Evolutionary conservation across 208 protist species (phyloP).

Genomic region (Acanthamoeba castellanii): DNA sequence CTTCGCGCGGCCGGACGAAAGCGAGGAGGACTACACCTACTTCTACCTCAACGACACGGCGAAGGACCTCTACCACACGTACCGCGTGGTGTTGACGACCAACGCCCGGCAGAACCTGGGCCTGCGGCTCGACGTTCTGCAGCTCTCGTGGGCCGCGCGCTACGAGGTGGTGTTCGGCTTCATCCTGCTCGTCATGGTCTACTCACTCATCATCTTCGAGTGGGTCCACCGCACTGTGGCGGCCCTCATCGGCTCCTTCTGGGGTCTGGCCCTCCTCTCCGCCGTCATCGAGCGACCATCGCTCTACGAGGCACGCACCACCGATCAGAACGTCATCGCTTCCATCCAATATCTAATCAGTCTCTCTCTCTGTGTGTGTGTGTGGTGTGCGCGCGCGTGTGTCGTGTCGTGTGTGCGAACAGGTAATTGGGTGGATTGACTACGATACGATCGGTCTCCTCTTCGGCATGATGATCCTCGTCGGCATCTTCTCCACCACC

Average conservation of each 20-base stretch:
- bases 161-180: slow-evolving; percentile 78
- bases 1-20: neutral
- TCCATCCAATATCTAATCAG: neutral
- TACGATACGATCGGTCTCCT: slow-evolving; percentile 78
- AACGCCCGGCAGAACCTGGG: neutral
- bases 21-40: neutral
- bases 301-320: slow-evolving; percentile 54
- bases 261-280: slow-evolving; percentile 76
- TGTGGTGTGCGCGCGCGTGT: no score
- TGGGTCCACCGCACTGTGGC: slow-evolving; percentile 86
- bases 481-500: slow-evolving; percentile 86
- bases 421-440: slow-evolving; percentile 86
- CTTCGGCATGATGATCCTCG: slow-evolving; percentile 90
- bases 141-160: neutral
- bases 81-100: slow-evolving; percentile 13
- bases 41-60: slow-evolving; percentile 11
- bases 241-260: slow-evolving; percentile 85
- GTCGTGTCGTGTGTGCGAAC: neutral
- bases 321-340: neutral
- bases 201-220: slow-evolving; percentile 88
- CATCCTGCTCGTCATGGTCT: slow-evolving; percentile 84
- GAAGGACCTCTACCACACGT: neutral
- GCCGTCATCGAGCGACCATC: neutral
- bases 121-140: neutral
- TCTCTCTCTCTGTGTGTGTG: no score